Base-by-base conservation (phyloP, 306 rosid genomes). In the Datisca glomerata region DNA sequence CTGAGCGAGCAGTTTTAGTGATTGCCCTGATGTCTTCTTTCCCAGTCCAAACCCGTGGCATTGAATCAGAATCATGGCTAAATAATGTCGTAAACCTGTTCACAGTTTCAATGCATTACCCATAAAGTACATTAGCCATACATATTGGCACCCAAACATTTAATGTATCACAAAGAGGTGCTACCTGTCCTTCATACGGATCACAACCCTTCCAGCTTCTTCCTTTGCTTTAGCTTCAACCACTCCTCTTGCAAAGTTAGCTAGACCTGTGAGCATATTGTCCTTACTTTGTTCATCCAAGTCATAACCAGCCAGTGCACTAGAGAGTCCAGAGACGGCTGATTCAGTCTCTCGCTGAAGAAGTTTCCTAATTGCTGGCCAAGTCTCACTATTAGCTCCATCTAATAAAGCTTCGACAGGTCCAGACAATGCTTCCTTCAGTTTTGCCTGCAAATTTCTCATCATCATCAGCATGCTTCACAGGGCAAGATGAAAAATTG, bases 1-100 rank as follows among this genome's bases (percentile, higher is more conserved):
- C 79, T 24, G 86, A 43, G 15, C 75, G 77, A 1, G 93, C 94
- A 41, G 62, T 78, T 70, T 42, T 87, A 29, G 94, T 83, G 25
- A 87, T 87, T 17, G 75, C 59, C 66, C 62, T 71, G 50, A 87
- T 72, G 69, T 87, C 91, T 68, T 87, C 97, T 12, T 65, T 80
- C 58, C 83, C 89, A 29, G 93, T 79, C 97, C 97, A 87, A 55
- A 80, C 51, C 63, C 97, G 71, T 12, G 97, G 97, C 55, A 87
- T 62, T 12, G 93, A 83, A 66, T 83, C 94, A 53, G 39, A 49
- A 69, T 87, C 94, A 61, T 72, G 94, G 59, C 66, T 73, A 63
- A 87, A 87, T 34, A 87, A 55, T 0, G 83, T 68, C 3, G 93
- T 73, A 74, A 87, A 87, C 80, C 97, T 87, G 82, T 31, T 16